Evolutionary conservation across 1,139 yeast species (phyloP).

Genomic region (Yamadazyma triangularis): DNA sequence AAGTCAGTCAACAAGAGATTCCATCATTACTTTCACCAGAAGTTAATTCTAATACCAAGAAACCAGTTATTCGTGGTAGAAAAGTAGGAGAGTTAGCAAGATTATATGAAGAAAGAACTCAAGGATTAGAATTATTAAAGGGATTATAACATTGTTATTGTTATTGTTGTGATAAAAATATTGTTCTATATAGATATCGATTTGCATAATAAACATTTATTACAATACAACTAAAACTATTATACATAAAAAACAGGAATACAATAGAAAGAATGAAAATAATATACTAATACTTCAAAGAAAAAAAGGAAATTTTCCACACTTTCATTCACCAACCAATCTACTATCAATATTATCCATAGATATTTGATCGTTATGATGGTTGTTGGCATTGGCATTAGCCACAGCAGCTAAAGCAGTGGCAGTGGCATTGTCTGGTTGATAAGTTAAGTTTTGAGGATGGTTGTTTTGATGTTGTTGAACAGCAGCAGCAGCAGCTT

Average conservation of each 20-base stretch:
- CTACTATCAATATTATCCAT: slow-evolving; percentile 48
- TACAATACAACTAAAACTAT: background rate
- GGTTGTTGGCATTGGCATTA: slow-evolving; percentile 28
- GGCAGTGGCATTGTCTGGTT: slow-evolving; percentile 28
- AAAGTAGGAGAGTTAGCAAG: slow-evolving; percentile 55
- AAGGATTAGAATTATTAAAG: slow-evolving; percentile 46
- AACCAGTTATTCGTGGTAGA: slow-evolving; percentile 48
- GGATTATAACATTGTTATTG: slow-evolving; percentile 23
- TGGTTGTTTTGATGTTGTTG: slow-evolving; percentile 20
- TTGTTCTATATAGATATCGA: background rate
- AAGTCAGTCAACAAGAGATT: slow-evolving; percentile 4
- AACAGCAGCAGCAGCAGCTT: slow-evolving; percentile 35
- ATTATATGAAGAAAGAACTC: slow-evolving; percentile 52
- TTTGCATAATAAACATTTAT: background rate
- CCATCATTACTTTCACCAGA: background rate
- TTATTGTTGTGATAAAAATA: too few species aligned
- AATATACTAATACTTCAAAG: background rate
- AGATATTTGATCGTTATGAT: slow-evolving; percentile 32
- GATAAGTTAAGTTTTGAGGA: slow-evolving; percentile 12
- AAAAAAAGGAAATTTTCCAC: too few species aligned
- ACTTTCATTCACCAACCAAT: slow-evolving; percentile 44
- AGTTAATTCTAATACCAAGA: slow-evolving; percentile 14
- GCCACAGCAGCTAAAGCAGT: slow-evolving; percentile 42
- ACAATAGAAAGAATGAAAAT: background rate
- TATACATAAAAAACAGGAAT: background rate